phyloP scores from a whole-genome alignment of 2,329 filamentous ascomycete genomes.

The Cercospora citrullina region DNA sequence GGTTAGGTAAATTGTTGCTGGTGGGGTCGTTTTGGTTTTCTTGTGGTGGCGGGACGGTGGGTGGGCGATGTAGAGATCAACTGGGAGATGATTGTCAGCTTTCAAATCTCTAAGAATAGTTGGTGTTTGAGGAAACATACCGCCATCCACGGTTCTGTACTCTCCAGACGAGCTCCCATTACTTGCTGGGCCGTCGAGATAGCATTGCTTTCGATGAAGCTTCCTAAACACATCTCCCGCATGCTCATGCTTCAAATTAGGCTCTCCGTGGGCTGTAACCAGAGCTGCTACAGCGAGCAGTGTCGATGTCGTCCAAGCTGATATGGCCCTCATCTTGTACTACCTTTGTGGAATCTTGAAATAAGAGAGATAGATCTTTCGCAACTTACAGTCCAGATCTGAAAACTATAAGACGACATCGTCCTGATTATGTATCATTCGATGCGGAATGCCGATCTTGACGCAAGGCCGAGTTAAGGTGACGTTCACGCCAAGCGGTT shows the following conservation, averaged over 20 bases:
- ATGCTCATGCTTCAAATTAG: conserved; percentile 26
- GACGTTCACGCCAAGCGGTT: conserved; percentile 17
- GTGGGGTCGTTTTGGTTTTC: conserved; percentile 14
- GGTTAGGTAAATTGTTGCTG: conserved; percentile 37
- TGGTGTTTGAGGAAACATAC: conserved; percentile 7
- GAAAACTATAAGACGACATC: not conserved
- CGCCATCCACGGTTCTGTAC: conserved; percentile 19
- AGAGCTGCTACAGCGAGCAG: conserved; percentile 19
- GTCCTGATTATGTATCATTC: not conserved
- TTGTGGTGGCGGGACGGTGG: conserved; percentile 14
- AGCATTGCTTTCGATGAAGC: conserved; percentile 17
- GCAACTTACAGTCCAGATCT: too few relatives aligned
- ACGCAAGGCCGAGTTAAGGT: conserved; percentile 17
- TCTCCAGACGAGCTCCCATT: conserved; percentile 25
- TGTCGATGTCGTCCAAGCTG: not conserved
- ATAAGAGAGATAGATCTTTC: not conserved
- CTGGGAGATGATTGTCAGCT: conserved; percentile 9
- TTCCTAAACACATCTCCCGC: conserved; percentile 23
- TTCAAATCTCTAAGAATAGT: not conserved
- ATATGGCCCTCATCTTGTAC: conserved; percentile 8
- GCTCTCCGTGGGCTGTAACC: conserved; percentile 20
- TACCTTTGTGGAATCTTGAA: not conserved
- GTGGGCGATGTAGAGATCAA: conserved; percentile 28
- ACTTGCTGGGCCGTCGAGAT: conserved; percentile 23
- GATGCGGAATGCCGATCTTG: conserved; percentile 10